Evolutionary conservation across 208 protist species (phyloP).

Genomic region (Kentomonas sorsogonicus): DNA sequence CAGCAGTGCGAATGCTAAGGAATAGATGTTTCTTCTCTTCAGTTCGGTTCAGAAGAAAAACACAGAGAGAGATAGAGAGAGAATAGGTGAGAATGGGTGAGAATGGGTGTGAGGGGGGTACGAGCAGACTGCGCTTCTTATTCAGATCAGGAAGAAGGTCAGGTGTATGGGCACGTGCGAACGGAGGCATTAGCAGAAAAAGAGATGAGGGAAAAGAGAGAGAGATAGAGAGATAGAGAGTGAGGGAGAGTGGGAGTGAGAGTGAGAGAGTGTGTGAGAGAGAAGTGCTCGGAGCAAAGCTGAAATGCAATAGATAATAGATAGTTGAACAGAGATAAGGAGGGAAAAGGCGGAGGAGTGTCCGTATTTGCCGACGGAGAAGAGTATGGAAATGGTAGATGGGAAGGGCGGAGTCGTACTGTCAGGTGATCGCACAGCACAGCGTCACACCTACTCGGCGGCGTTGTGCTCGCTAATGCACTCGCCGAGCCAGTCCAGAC

Average conservation of each 20-base stretch:
- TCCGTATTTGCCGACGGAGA: no score
- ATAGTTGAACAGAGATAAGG: no score
- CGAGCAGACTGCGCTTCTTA: no score
- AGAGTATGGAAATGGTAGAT: no score
- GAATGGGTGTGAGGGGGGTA: neutral
- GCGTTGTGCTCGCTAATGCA: constrained; percentile 84
- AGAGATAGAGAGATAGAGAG: neutral
- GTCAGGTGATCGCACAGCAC: no score
- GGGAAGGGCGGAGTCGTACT: no score
- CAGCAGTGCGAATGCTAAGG: neutral
- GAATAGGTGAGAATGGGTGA: neutral
- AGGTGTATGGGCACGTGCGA: neutral
- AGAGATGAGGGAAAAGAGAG: neutral
- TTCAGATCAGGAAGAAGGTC: neutral
- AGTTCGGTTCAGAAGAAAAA: neutral
- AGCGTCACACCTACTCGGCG: no score
- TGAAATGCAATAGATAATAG: no score
- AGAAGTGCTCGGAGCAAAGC: no score
- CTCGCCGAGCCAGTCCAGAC: constrained; percentile 88
- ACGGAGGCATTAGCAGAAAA: neutral
- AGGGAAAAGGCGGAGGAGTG: no score
- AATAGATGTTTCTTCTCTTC: neutral
- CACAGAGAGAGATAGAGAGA: neutral
- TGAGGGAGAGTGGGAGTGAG: neutral
- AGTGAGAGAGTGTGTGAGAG: neutral